phyloP scores from a whole-genome alignment of 352 stramenopile species.

The Phytophthora pini region DNA sequence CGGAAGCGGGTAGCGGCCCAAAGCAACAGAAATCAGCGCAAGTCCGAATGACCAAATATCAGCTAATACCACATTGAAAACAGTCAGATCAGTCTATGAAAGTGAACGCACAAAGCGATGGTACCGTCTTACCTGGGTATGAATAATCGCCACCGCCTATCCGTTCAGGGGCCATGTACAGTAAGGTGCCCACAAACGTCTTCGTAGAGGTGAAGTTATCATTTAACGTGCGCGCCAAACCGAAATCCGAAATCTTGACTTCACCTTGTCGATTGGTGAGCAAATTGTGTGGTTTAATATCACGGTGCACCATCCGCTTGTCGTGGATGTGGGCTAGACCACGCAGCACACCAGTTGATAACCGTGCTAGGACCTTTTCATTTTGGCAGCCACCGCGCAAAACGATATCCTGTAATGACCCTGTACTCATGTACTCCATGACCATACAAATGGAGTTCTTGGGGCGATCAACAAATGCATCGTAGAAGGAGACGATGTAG shows the following conservation, averaged over 20 bases:
- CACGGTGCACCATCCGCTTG: constrained; percentile 90
- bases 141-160: constrained; percentile 93
- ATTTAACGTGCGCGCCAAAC: constrained; percentile 80
- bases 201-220: constrained; percentile 81
- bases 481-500: constrained; percentile 93
- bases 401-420: constrained; percentile 92
- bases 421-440: constrained; percentile 95
- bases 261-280: constrained; percentile 88
- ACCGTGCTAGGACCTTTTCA: constrained; percentile 79
- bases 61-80: constrained; percentile 32
- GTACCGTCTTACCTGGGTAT: constrained; percentile 60
- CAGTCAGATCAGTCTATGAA: constrained; percentile 5
- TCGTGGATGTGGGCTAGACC: constrained; percentile 90
- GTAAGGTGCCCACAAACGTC: constrained; percentile 93
- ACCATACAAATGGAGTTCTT: constrained; percentile 92
- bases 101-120: neutral
- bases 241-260: constrained; percentile 91
- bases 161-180: constrained; percentile 96
- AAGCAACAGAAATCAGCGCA: constrained; percentile 76
- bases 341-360: constrained; percentile 76
- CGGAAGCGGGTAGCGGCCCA: constrained; percentile 85
- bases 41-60: constrained; percentile 89
- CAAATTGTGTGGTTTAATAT: constrained; percentile 94
- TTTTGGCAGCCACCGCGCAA: constrained; percentile 80
- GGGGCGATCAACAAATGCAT: constrained; percentile 90